Base-by-base conservation (phyloP, 2,329 filamentous ascomycete genomes). In the Talaromyces sp. region DNA sequence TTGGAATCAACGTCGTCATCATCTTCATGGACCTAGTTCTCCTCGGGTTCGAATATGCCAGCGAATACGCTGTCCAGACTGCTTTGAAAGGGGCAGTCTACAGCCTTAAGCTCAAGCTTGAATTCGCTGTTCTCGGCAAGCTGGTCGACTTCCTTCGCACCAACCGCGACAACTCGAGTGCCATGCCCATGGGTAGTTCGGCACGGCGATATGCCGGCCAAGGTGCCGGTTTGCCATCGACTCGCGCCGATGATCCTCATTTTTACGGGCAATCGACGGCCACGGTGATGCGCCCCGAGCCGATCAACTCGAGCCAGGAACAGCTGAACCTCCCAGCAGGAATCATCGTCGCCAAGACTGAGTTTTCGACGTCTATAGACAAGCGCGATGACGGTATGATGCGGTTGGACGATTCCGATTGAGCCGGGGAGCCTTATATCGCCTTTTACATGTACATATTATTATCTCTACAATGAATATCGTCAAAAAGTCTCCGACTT, bases 61-160 rank as follows among this genome's bases (percentile, higher is more conserved):
- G 74, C 11, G 67, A 73, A 28, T 81, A 79, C 64, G 71, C 73
- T 7, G 70, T 80, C 13, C 78, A 81, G 62, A 78, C 75, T 1
- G 78, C 75, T 3, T 63, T 80, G 36, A 81, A 81, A 65, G 73
- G 74, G 3, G 73, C 77, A 54, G 73, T 81, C 13, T 81, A 81
- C 68, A 81, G 79, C 53, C 71, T 81, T 65, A 81, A 81, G 65
- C 69, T 81, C 59, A 81, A 81, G 65, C 72, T 81, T 11, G 79
- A 81, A 65, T 81, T 80, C 52, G 78, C 73, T n/a, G 78, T 87
- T 47, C 73, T 87, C 10, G 75, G 83, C 30, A 74, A 75, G 39
- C 68, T 81, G 3, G 76, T 81, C 17, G 71, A 75, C 61, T 67
- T 73, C n/a, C 71, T 75, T 15, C 72, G 74, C 44, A 59, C 55